A percentile compares a stretch with the other conserved stretches of the same genome.
Conservation (phyloP, 1,284 basidiomycete species). For the Vanrija sp. region DNA sequence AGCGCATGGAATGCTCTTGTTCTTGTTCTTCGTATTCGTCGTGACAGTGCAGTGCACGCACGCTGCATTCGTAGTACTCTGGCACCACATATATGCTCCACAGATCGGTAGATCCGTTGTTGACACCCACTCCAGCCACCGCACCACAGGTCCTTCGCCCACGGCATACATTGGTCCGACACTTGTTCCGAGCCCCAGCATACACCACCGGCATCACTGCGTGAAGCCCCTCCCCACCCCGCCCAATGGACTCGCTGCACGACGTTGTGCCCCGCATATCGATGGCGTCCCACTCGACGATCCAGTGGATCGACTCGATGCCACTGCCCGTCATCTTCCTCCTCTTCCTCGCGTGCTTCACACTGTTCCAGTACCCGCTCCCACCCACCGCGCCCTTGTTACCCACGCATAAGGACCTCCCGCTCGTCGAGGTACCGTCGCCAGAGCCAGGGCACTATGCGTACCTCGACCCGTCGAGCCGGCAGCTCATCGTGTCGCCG, state of each 20-base stretch:
- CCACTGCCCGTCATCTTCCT: conserved; percentile 4
- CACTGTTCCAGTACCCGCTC: conserved; percentile 4
- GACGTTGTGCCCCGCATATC: conserved; percentile 1
- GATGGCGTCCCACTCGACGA: conserved; percentile 1
- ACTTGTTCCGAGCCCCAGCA: neutral
- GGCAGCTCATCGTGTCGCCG: conserved; percentile 6
- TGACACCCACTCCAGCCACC: too few species aligned
- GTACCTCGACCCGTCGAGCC: conserved; percentile 8
- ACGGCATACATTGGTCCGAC: too few species aligned
- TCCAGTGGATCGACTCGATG: conserved; percentile 8
- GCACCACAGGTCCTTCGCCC: too few species aligned
- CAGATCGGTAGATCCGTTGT: too few species aligned
- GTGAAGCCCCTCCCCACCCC: too few species aligned
- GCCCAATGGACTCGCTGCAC: conserved; percentile 1
- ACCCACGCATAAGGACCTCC: neutral
- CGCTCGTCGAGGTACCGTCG: conserved; percentile 2
- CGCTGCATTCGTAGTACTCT: too few species aligned
- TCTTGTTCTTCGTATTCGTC: too few species aligned
- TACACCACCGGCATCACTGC: neutral
- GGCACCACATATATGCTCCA: too few species aligned
- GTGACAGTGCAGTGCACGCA: too few species aligned
- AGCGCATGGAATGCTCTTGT: too few species aligned
- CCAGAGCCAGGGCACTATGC: conserved; percentile 3
- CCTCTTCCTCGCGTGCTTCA: conserved; percentile 6
- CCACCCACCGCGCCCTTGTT: neutral